Evolutionary conservation across 2,329 filamentous ascomycete species (phyloP).

Genomic region (Pseudogymnoascus sp.): DNA sequence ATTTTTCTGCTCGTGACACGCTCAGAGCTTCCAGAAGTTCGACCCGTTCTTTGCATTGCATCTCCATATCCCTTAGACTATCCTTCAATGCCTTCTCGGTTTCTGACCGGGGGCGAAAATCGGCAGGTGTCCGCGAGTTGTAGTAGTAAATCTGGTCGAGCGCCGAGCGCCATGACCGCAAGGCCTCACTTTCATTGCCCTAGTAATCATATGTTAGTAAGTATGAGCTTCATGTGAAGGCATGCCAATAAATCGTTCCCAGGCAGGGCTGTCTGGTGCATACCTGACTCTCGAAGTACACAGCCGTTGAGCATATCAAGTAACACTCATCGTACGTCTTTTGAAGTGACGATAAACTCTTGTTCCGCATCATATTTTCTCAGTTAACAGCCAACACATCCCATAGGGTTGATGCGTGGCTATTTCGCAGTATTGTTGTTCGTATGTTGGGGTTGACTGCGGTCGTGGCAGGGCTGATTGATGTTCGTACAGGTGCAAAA

Average conservation of each 20-base stretch:
- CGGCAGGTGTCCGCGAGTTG: constrained; percentile 64
- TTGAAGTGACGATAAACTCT: constrained; percentile 68
- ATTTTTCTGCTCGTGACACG: constrained; percentile 48
- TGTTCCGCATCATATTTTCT: constrained; percentile 42
- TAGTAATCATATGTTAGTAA: constrained; percentile 33
- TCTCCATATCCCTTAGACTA: constrained; percentile 72
- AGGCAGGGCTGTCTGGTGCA: constrained; percentile 16
- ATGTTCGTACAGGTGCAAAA: constrained; percentile 5
- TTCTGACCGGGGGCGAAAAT: constrained; percentile 65
- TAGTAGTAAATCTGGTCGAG: constrained; percentile 85
- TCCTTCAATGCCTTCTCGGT: constrained; percentile 78
- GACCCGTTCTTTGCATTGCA: constrained; percentile 89
- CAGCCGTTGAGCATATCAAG: constrained; percentile 86
- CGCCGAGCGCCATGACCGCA: constrained; percentile 82
- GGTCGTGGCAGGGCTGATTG: constrained; percentile 3
- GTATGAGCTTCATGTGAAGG: not conserved
- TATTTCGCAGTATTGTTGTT: constrained; percentile 2
- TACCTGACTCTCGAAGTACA: constrained; percentile 93
- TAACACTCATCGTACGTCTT: constrained; percentile 98
- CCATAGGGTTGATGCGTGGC: not conserved
- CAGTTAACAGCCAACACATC: constrained; percentile 2
- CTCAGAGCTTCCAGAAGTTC: constrained; percentile 78
- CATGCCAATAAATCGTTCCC: not conserved
- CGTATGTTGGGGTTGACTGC: not conserved
- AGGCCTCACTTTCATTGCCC: constrained; percentile 86